Evolutionary conservation across 106 monocot species (phyloP).

Genomic region (Allium fistulosum): DNA sequence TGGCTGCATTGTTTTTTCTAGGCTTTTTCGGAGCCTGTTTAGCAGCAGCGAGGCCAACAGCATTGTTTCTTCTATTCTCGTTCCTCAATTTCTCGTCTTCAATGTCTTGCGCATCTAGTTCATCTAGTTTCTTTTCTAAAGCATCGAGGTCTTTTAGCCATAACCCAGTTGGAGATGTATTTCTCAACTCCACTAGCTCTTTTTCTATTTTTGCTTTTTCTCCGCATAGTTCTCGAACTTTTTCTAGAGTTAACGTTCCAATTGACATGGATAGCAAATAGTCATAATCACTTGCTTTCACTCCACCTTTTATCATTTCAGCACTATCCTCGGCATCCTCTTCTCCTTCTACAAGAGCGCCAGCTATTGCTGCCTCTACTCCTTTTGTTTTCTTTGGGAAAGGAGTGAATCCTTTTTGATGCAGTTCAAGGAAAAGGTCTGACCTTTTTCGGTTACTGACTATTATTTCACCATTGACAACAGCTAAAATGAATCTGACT

Average conservation of each 20-base stretch:
- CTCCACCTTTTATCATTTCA: constrained; percentile 19
- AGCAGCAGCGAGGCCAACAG: not conserved
- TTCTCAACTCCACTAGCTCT: constrained; percentile 47
- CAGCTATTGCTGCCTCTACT: constrained; percentile 37
- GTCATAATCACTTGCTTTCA: constrained; percentile 48
- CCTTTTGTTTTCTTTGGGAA: constrained; percentile 61
- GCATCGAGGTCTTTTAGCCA: constrained; percentile 86
- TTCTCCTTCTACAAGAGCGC: constrained; percentile 28
- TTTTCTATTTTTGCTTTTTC: constrained; percentile 39
- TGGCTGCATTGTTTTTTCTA: constrained; percentile 26
- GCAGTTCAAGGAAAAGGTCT: constrained; percentile 65
- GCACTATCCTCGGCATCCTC: constrained; percentile 25
- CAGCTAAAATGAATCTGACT: constrained; percentile 76
- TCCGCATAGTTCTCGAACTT: constrained; percentile 54
- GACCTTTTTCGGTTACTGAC: constrained; percentile 65
- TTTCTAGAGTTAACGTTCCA: constrained; percentile 68
- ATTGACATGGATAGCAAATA: constrained; percentile 81
- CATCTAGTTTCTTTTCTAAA: constrained; percentile 48
- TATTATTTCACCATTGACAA: constrained; percentile 59
- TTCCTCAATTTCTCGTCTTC: constrained; percentile 22
- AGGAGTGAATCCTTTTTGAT: constrained; percentile 75
- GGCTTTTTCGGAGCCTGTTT: constrained; percentile 22
- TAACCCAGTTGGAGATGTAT: constrained; percentile 33
- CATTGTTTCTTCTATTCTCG: constrained; percentile 13
- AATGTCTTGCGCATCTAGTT: constrained; percentile 32